Evolutionary conservation across 2,329 filamentous ascomycete species (phyloP).

Genomic region (Fusarium temperatum): DNA sequence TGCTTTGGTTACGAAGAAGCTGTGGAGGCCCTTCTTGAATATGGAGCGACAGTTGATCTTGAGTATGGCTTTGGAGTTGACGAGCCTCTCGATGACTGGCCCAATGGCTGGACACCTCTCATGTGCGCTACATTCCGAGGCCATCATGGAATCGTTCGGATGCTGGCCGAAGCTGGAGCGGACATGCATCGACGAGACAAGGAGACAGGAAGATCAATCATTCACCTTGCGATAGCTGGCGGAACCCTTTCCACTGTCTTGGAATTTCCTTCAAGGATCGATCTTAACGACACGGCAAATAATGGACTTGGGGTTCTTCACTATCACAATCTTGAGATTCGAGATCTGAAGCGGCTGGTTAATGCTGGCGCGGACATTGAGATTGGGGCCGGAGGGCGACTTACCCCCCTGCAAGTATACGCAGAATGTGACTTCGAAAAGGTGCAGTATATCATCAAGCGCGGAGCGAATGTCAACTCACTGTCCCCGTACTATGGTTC

Average conservation of each 20-base stretch:
- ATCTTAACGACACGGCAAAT: not conserved
- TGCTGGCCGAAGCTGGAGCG: not conserved
- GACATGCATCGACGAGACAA: not conserved
- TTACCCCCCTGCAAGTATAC: not conserved
- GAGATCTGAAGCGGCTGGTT: not conserved
- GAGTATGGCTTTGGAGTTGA: not conserved
- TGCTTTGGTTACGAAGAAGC: rapidly evolving
- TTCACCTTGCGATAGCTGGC: not conserved
- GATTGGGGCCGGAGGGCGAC: rapidly evolving
- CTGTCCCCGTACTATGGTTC: not conserved
- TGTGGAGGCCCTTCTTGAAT: not conserved
- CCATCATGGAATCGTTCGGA: not conserved
- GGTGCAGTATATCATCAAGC: not conserved
- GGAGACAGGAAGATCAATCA: not conserved
- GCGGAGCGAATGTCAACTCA: not conserved
- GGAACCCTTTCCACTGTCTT: not conserved
- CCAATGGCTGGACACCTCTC: not conserved
- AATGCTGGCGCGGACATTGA: not conserved
- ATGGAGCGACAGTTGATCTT: not conserved
- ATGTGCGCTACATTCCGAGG: not conserved
- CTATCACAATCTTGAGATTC: rapidly evolving
- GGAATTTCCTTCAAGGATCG: not conserved
- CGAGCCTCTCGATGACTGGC: rapidly evolving
- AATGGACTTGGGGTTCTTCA: not conserved
- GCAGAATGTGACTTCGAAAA: not conserved